Base-by-base conservation (phyloP, 768 basidiomycete genomes). In the Amanita phalloides region DNA sequence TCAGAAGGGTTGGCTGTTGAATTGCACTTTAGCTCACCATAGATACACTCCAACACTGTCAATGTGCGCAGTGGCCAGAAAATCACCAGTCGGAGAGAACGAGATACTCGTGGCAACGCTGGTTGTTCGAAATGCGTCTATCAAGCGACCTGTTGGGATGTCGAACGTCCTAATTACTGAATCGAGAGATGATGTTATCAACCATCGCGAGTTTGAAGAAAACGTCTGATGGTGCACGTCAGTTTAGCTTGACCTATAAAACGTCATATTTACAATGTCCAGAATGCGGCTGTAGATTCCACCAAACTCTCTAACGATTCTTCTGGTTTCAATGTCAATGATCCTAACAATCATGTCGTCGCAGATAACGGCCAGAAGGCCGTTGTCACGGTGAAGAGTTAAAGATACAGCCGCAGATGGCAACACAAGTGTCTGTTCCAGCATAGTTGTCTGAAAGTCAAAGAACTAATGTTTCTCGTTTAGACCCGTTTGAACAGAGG, bases 1-100 rank as follows among this genome's bases (percentile, higher is more conserved):
- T 14, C 33, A 33, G 33, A 13, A 13, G 13, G 11, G 49, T 56
- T 10, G 55, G 36, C 30, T 51, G 54, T 43, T 26, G 42, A 3
- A 8, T n/a, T 28, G 11, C 17, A 17, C 42, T 32, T 20, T 2
- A 5, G 49, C 76, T 51, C 53, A 86, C 92, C 96, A 99, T n/a
- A 99, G 77, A 65, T 86, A 94, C 2, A 99, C 77, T 9, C 94
- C 96, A 49, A 97, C 85, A 53, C 84, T 92, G 58, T 96, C 94
- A 5, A 96, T 82, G 63, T 99, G 96, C 0, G 90, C 76, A 8
- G 94, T 94, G 1, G 96, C 96, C 55, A 99, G 68, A 70, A 99
- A 98, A 65, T 98, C 96, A 51, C 88, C 87, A 0, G 91, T 86
- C 0, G 96, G 96, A 2, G 94, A 97, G 65, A 99, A 95, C 1